Evolutionary conservation across 192 early-diverging fungal species (phyloP).

Genomic region (Linnemannia zychae): DNA sequence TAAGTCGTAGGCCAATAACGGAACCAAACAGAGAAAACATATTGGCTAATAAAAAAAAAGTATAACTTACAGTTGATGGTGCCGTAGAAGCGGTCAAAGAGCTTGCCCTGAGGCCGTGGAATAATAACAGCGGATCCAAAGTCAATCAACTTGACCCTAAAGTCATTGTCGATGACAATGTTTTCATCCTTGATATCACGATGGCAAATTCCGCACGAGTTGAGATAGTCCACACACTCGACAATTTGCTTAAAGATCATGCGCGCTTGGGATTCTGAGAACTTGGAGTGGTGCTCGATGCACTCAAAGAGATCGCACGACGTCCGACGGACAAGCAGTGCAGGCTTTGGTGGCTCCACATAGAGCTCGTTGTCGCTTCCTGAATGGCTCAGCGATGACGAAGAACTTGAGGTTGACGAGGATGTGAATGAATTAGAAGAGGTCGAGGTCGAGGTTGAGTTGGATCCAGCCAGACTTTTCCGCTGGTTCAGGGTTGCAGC

Average conservation of each 20-base stretch:
- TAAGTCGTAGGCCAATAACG: too few relatives aligned
- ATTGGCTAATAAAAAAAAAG: background rate
- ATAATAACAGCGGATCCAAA: constrained; percentile 74
- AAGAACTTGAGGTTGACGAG: constrained; percentile 17
- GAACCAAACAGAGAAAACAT: background rate
- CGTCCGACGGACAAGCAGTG: constrained; percentile 59
- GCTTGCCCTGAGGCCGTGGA: constrained; percentile 56
- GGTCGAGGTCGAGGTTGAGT: constrained; percentile 14
- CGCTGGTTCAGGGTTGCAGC: constrained; percentile 36
- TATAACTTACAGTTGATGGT: constrained; percentile 66
- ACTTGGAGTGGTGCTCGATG: constrained; percentile 68
- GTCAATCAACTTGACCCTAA: constrained; percentile 75
- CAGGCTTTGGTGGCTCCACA: constrained; percentile 47
- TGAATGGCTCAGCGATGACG: constrained; percentile 28
- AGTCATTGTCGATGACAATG: constrained; percentile 73
- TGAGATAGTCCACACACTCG: constrained; percentile 64
- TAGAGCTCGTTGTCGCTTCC: constrained; percentile 28
- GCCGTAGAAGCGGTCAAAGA: constrained; percentile 73
- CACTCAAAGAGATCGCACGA: constrained; percentile 79
- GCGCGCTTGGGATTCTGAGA: constrained; percentile 68
- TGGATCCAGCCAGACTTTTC: constrained; percentile 5
- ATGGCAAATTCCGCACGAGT: constrained; percentile 65
- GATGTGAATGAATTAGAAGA: constrained; percentile 10
- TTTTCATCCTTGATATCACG: constrained; percentile 81
- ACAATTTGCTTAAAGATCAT: constrained; percentile 73